These are phyloP conservation scores for Neofusicoccum sp. DNA, from an alignment of 2,329 filamentous ascomycete genomes.

Conservation along the genomic window DNA sequence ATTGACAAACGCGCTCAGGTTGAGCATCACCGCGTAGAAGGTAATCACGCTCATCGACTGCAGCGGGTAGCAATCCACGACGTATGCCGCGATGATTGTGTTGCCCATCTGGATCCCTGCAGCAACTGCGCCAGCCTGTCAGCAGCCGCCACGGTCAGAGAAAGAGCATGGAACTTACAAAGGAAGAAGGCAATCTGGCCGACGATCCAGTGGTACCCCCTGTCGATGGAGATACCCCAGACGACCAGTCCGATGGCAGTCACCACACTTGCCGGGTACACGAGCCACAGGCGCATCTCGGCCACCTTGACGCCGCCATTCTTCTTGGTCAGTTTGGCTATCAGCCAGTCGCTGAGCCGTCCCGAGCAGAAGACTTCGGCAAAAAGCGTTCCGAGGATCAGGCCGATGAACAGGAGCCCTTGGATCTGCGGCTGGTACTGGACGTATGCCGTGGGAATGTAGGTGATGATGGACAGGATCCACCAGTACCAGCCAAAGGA, in stretches of 20 bases:
- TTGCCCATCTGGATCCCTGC: conserved; percentile 59
- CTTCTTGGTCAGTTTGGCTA: conserved; percentile 45
- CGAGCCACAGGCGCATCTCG: conserved; percentile 58
- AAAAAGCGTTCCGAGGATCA: conserved; percentile 53
- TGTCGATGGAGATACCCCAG: conserved; percentile 57
- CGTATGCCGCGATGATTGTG: conserved; percentile 52
- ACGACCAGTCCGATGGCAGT: conserved; percentile 51
- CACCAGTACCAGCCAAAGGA: conserved; percentile 59
- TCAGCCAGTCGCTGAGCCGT: conserved; percentile 51
- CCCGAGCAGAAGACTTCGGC: conserved; percentile 55
- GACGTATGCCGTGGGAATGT: conserved; percentile 54
- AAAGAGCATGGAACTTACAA: conserved; percentile 39
- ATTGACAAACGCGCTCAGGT: conserved; percentile 40
- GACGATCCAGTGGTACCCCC: conserved; percentile 55
- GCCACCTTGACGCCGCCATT: conserved; percentile 46
- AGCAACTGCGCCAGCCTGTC: conserved; percentile 39
- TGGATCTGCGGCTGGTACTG: conserved; percentile 50
- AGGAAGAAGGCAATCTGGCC: conserved; percentile 57
- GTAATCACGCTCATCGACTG: conserved; percentile 45
- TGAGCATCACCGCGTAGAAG: conserved; percentile 25
- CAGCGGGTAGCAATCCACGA: conserved; percentile 56
- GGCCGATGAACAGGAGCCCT: conserved; percentile 53
- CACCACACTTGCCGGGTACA: conserved; percentile 52
- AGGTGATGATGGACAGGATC: conserved; percentile 53
- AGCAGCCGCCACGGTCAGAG: neutral